phyloP scores from a whole-genome alignment of 345 rosid genomes.

The Brassica rapa region DNA sequence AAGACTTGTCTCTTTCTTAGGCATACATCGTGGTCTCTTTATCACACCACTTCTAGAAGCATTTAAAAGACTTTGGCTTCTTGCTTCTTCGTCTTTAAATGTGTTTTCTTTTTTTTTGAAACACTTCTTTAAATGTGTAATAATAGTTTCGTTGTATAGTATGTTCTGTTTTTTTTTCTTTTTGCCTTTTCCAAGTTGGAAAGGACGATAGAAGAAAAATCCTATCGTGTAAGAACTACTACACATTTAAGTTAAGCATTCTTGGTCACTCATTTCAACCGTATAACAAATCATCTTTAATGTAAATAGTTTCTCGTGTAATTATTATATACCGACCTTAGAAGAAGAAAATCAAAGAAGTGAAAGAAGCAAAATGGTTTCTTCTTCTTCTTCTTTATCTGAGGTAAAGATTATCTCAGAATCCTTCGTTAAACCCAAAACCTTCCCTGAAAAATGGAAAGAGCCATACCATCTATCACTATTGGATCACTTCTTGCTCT shows the following conservation, averaged over 20 bases:
- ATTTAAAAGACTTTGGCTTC: neutral
- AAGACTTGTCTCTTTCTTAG: neutral
- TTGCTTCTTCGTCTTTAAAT: neutral
- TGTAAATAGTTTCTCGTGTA: neutral
- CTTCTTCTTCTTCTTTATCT: neutral
- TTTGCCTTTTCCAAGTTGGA: neutral
- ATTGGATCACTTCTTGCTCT: conserved; percentile 56
- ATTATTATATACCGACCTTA: neutral
- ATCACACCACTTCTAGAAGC: neutral
- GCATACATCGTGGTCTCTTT: neutral
- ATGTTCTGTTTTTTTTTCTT: neutral
- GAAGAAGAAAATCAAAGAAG: neutral
- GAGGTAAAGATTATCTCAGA: conserved; percentile 49
- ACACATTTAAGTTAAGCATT: neutral
- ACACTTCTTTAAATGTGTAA: neutral
- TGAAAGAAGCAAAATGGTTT: conserved; percentile 14
- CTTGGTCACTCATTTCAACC: neutral
- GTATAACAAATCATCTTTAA: neutral
- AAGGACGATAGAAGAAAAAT: neutral
- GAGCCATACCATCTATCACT: conserved; percentile 52
- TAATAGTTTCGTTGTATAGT: neutral
- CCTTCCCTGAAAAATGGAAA: conserved; percentile 34
- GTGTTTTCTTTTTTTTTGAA: too few species aligned
- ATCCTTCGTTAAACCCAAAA: conserved; percentile 57
- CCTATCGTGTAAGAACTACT: neutral